Conservation (phyloP, 2,329 filamentous ascomycete genomes). For the Byssothecium circinans region DNA sequence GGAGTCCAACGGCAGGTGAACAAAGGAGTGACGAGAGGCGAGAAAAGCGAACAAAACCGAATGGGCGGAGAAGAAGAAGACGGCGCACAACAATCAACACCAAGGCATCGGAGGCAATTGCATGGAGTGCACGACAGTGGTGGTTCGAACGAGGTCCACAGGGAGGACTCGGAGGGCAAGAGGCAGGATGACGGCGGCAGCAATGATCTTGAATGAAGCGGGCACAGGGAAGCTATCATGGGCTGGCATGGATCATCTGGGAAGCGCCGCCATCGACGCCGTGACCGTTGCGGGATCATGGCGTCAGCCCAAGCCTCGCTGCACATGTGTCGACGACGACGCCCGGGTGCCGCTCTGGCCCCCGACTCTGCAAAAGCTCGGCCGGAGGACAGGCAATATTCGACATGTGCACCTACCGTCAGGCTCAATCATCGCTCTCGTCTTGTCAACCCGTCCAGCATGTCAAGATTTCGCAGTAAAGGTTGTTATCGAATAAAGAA, state of each 20-base stretch:
- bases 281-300: not conserved
- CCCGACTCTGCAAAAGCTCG: no score
- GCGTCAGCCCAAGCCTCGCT: not conserved
- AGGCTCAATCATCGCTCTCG: no score
- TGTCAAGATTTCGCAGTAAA: no score
- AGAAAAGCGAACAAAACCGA: not conserved
- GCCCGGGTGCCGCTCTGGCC: not conserved
- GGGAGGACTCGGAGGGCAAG: not conserved
- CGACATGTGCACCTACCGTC: no score
- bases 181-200: conserved; percentile 1
- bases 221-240: not conserved
- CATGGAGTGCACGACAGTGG: not conserved
- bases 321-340: not conserved
- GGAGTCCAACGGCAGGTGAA: conserved; percentile 10
- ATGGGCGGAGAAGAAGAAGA: not conserved
- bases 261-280: not conserved
- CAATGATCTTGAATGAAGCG: no score
- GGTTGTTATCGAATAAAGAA: no score
- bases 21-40: conserved; percentile 41
- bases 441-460: no score
- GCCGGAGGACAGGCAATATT: no score
- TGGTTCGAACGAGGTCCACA: not conserved
- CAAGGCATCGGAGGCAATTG: conserved; percentile 12
- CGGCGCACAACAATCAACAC: conserved; percentile 9
- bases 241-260: not conserved